phyloP scores from a whole-genome alignment of 2,329 filamentous ascomycete genomes.

The Trichophyton rubrum region DNA sequence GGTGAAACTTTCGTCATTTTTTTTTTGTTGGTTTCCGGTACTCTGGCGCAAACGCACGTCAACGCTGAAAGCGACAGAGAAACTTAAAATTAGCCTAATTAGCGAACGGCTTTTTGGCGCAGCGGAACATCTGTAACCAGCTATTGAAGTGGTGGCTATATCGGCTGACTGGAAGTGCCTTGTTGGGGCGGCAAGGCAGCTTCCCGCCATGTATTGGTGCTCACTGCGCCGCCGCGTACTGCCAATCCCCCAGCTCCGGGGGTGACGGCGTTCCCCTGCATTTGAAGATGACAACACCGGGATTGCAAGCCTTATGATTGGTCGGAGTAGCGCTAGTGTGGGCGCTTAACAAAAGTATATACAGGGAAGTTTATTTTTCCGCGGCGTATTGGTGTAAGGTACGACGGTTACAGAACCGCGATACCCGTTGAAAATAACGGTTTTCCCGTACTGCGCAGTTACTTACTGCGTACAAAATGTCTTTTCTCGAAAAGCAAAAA shows the following conservation, averaged over 20 bases:
- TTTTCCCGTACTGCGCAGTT: background rate
- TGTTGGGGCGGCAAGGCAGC: background rate
- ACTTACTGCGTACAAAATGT: background rate
- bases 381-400: background rate
- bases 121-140: background rate
- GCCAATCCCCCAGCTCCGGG: background rate
- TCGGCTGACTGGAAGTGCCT: background rate
- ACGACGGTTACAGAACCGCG: background rate
- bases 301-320: background rate
- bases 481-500: background rate
- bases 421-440: slow-evolving; percentile 1
- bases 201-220: background rate
- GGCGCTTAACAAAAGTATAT: slow-evolving; percentile 2
- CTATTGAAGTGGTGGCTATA: background rate
- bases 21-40: background rate
- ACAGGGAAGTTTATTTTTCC: background rate
- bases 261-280: background rate
- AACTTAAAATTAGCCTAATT: background rate
- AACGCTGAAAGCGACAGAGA: background rate
- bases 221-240: background rate
- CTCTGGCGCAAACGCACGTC: background rate
- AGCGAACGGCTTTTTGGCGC: background rate
- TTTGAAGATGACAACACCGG: background rate
- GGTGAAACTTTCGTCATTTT: background rate
- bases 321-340: background rate